Conservation (phyloP, 2,329 filamentous ascomycete genomes). For the Talaromyces sp. region DNA sequence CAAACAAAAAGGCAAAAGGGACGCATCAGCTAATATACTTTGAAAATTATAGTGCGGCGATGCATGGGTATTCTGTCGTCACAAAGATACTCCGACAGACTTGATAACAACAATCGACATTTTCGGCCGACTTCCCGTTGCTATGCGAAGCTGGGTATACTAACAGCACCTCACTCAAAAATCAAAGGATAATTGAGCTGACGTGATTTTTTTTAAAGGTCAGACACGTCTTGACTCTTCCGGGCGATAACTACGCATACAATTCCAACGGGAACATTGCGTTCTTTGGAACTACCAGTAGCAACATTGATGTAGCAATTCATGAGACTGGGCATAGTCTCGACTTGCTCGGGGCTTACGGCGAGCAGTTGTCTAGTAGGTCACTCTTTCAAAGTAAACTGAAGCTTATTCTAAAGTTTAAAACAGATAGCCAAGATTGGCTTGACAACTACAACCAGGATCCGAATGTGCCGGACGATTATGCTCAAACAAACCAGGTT, state of each 20-base stretch:
- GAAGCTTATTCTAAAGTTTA: background rate
- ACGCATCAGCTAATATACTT: background rate
- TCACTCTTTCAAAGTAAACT: background rate
- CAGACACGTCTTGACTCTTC: conserved; percentile 5
- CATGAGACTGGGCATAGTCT: conserved; percentile 9
- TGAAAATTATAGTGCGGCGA: background rate
- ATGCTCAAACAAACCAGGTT: conserved; percentile 5
- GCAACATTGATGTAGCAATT: conserved; percentile 6
- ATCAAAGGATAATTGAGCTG: background rate
- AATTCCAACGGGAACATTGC: conserved; percentile 8
- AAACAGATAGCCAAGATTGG: conserved; percentile 4
- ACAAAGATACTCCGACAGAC: conserved; percentile 1
- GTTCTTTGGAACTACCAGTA: conserved; percentile 4
- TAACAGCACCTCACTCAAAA: background rate
- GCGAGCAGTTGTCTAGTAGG: conserved; percentile 3
- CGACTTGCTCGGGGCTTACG: conserved; percentile 7
- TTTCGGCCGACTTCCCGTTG: conserved; percentile 7
- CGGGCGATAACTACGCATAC: background rate
- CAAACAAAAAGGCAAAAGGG: background rate
- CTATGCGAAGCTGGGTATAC: conserved; percentile 8
- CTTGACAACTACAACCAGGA: conserved; percentile 9
- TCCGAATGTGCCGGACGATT: conserved; percentile 6
- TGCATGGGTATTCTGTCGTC: conserved; percentile 10
- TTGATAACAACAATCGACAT: conserved; percentile 7
- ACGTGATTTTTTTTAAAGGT: background rate